Evolutionary conservation across 495 filamentous ascomycete genomes (phyloP).

Genomic region (Bombardia bombarda): DNA sequence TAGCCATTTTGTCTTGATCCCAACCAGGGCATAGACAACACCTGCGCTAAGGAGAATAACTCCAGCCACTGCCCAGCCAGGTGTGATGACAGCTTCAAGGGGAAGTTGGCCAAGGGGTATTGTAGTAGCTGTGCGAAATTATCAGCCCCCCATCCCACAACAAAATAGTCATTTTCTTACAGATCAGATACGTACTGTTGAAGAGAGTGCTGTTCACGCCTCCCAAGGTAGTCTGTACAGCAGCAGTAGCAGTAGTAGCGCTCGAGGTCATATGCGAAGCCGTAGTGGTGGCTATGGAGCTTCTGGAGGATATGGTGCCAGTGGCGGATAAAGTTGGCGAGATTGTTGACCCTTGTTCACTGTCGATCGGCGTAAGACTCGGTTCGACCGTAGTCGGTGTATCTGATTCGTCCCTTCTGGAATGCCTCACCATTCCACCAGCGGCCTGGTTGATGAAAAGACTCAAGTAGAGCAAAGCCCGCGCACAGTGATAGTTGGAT

Average conservation of each 20-base stretch:
- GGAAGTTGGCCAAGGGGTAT: constrained; percentile 50
- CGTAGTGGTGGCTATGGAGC: background rate
- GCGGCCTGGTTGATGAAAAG: constrained; percentile 12
- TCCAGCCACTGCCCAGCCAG: constrained; percentile 71
- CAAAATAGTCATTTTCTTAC: background rate
- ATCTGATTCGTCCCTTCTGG: constrained; percentile 19
- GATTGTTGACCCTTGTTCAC: background rate
- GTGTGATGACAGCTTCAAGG: constrained; percentile 65
- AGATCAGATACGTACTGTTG: constrained; percentile 5
- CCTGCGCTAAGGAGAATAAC: constrained; percentile 67
- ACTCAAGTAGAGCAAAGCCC: constrained; percentile 24
- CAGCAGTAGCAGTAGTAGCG: background rate
- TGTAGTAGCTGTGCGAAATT: constrained; percentile 21
- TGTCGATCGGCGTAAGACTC: background rate
- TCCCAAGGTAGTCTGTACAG: background rate
- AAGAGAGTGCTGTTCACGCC: constrained; percentile 6
- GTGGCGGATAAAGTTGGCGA: background rate
- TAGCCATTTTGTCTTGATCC: constrained; percentile 77
- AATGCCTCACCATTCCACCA: too few relatives aligned
- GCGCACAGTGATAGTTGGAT: constrained; percentile 4
- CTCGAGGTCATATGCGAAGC: background rate
- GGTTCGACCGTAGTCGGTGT: background rate
- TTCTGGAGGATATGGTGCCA: background rate
- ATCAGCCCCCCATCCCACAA: background rate
- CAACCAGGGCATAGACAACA: constrained; percentile 60